A percentile compares a stretch with the other conserved stretches of the same genome.
phyloP scores from a whole-genome alignment of 208 protist genomes.

The Leishmania tropica region DNA sequence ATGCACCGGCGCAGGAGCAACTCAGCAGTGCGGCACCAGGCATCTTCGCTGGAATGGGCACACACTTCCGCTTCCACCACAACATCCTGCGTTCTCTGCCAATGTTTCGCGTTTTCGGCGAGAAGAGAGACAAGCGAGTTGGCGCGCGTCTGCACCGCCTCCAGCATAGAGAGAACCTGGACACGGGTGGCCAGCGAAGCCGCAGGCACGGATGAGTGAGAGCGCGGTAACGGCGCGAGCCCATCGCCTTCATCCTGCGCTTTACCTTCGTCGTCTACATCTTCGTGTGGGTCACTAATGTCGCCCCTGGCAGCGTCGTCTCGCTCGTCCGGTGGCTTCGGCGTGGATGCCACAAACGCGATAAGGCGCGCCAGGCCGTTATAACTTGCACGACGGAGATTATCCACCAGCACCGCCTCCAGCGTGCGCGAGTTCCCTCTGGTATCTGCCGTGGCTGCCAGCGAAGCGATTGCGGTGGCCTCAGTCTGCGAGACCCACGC shows the following conservation, averaged over 20 bases:
- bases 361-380: constrained; percentile 17
- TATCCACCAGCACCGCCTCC: constrained; percentile 1
- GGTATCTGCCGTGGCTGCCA: neutral
- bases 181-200: neutral
- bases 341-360: neutral
- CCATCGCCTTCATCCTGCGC: neutral
- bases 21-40: constrained; percentile 19
- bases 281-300: neutral
- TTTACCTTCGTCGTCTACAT: neutral
- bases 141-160: constrained; percentile 35
- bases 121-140: constrained; percentile 46
- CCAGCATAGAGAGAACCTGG: constrained; percentile 25
- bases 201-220: neutral
- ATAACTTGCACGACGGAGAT: constrained; percentile 20
- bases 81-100: constrained; percentile 46
- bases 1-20: constrained; percentile 16
- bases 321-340: neutral
- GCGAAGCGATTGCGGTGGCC: constrained; percentile 2
- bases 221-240: neutral
- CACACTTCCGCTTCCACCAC: constrained; percentile 15
- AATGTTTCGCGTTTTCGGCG: constrained; percentile 51
- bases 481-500: constrained; percentile 29
- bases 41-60: constrained; percentile 3
- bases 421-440: constrained; percentile 1
- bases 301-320: neutral